These are phyloP conservation scores for Austroboletus niveus DNA, from an alignment of 1,284 basidiomycete species.

Conservation along the genomic window DNA sequence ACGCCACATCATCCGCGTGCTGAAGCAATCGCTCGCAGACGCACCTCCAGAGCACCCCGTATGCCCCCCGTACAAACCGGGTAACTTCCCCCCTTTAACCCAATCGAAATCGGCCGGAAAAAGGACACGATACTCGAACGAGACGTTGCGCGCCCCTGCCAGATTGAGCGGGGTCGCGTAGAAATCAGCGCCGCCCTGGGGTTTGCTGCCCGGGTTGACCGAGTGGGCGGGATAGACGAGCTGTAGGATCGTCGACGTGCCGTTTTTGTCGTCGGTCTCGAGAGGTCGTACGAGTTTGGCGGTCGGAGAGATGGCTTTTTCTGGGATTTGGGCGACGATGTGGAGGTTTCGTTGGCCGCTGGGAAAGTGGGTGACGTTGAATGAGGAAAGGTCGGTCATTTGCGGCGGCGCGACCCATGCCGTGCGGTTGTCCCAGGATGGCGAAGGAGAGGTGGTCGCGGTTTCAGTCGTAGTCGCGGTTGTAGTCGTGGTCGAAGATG, in stretches of 20 bases:
- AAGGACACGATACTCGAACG: slow-evolving; percentile 61
- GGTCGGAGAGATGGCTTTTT: slow-evolving; percentile 29
- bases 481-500: slow-evolving; percentile 4
- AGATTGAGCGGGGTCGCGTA: slow-evolving; percentile 61
- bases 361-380: slow-evolving; percentile 59
- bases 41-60: slow-evolving; percentile 67
- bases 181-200: slow-evolving; percentile 67
- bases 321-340: slow-evolving; percentile 50
- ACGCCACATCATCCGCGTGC: slow-evolving; percentile 77
- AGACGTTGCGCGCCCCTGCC: slow-evolving; percentile 46
- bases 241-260: slow-evolving; percentile 44
- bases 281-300: slow-evolving; percentile 4
- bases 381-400: slow-evolving; percentile 58
- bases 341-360: slow-evolving; percentile 56
- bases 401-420: slow-evolving; percentile 52
- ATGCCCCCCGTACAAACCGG: slow-evolving; percentile 70
- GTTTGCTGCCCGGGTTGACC: slow-evolving; percentile 56
- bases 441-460: not conserved
- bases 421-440: slow-evolving; percentile 22
- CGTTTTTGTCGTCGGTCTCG: slow-evolving; percentile 23
- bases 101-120: slow-evolving; percentile 66
- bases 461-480: slow-evolving; percentile 17
- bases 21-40: slow-evolving; percentile 63
- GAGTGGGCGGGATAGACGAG: slow-evolving; percentile 64
- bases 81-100: slow-evolving; percentile 69